Base-by-base conservation (phyloP, 129 eudicot species). In the Centrapalus pauciflorus region DNA sequence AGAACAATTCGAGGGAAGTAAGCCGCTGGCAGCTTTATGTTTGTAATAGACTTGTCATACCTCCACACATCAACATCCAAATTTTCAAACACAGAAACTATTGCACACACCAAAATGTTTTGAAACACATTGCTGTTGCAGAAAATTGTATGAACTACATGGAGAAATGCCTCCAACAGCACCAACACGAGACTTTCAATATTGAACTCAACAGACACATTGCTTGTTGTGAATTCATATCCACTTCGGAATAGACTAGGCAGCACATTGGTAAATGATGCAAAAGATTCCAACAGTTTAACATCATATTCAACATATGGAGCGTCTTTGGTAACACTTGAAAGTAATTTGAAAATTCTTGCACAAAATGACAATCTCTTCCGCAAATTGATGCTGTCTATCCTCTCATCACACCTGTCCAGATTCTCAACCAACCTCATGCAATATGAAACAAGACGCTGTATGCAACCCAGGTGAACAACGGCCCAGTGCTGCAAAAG, bases 401-500 rank as follows among this genome's bases (percentile, higher is more conserved):
- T 58, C 69, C 80, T 93, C 76, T 85, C 99, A 65, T 89, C 99
- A 77, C 48, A 69, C 55, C 55, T 64, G 61, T 79, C 84, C 1
- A 83, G 64, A 70, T 78, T 72, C 57, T 71, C 76, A 56, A 86
- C 21, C 76, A 83, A 59, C 21, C 80, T 72, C 56, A 49, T 71
- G 74, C 87, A 85, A 35, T 81, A 55, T 12, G 72, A 45, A 60
- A 86, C 63, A 21, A 93, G 96, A 19, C 96, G 89, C 2, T 67
- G 86, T 65, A 84, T 64, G 82, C 95, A 88, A 69, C 85, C 79
- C 59, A 84, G 25, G 72, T 89, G 99, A 76, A 83, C 77, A 70
- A 82, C 55, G 52, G 92, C 87, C 87, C 88, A 86, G 65, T 93
- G 99, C 79, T 82, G 91, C 72, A 79, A 88, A 20, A 86, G 63